Base-by-base conservation (phyloP, 768 basidiomycete species). In the Panellus pusillus region DNA sequence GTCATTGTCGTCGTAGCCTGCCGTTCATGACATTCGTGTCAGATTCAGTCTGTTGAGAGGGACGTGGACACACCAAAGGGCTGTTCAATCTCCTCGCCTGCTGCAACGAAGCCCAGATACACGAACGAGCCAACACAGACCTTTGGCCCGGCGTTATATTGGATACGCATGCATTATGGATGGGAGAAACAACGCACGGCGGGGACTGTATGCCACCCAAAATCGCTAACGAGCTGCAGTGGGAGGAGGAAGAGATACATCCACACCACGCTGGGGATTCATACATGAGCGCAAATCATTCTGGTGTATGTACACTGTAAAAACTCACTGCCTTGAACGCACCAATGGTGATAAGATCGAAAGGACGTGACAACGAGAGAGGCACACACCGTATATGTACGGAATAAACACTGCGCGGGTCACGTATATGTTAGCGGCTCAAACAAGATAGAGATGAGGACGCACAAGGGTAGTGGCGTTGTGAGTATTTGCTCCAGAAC, bases 231-330 rank as follows among this genome's bases (percentile, higher is more conserved):
- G 6, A 89, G 74, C 66, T 91, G 87, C 75, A 91, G 87, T 0
- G 87, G 89, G 1, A 91, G 74, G 68, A 87, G 83, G 73, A 89
- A 86, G 1, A 89, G 76, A 66, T 87, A 91, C 24, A 86, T 62
- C 85, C 83, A 87, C 28, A 86, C 82, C 32, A 83, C 85, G 62
- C 83, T 79, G 19, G n/a, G n/a, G n/a, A n/a, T n/a, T n/a, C n/a
- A n/a, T n/a, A 19, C 6, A 13, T 7, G 31, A 13, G 13, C 7
- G 13, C 20, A 18, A 44, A 61, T 47, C 54, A 74, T 78, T 32
- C 7, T 32, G 77, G 73, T 58, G 85, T 84, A 60, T 85, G 83
- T 7, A 79, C 82, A 1, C 83, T 78, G 63, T 82, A 85, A 14
- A 84, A 78, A 57, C 82, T 84, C 13, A 19, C 37, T 13, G 31